phyloP scores from a whole-genome alignment of 371 early-diverging fungal genomes.

The Basidiobolus meristosporus region DNA sequence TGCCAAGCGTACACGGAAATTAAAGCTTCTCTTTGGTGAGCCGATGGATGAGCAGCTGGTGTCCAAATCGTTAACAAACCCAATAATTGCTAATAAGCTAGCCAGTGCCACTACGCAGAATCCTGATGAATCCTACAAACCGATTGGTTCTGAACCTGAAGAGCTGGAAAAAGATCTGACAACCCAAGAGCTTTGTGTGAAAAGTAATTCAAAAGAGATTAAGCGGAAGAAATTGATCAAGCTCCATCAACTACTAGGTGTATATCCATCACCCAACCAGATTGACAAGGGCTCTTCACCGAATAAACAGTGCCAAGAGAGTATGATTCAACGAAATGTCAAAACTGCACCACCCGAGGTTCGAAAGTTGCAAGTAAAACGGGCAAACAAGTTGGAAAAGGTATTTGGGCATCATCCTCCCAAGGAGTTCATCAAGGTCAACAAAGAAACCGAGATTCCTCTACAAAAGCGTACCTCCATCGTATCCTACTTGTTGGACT shows the following conservation, averaged over 20 bases:
- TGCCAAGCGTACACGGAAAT: constrained; percentile 2
- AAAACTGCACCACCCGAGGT: constrained; percentile 1
- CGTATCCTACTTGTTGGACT: too few species aligned
- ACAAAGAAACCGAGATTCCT: too few species aligned
- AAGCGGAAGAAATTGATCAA: constrained; percentile 4
- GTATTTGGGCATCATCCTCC: constrained; percentile 7
- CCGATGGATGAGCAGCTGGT: constrained; percentile 5
- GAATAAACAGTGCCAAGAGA: background rate
- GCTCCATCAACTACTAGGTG: constrained; percentile 5
- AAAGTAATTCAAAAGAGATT: constrained; percentile 3
- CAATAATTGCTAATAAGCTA: background rate
- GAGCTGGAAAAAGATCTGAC: background rate
- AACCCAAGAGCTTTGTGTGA: background rate
- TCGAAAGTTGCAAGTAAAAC: constrained; percentile 2
- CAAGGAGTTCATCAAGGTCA: too few species aligned
- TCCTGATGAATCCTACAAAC: too few species aligned
- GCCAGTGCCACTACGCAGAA: too few species aligned
- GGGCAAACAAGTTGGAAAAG: constrained; percentile 5
- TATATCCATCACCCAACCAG: background rate
- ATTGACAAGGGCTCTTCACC: background rate
- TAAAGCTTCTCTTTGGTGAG: constrained; percentile 5
- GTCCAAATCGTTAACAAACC: constrained; percentile 1
- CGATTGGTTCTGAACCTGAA: too few species aligned
- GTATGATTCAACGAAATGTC: background rate
- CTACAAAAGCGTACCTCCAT: too few species aligned